phyloP scores from a whole-genome alignment of 441 rosid genomes.

The Theobroma grandiflorum region DNA sequence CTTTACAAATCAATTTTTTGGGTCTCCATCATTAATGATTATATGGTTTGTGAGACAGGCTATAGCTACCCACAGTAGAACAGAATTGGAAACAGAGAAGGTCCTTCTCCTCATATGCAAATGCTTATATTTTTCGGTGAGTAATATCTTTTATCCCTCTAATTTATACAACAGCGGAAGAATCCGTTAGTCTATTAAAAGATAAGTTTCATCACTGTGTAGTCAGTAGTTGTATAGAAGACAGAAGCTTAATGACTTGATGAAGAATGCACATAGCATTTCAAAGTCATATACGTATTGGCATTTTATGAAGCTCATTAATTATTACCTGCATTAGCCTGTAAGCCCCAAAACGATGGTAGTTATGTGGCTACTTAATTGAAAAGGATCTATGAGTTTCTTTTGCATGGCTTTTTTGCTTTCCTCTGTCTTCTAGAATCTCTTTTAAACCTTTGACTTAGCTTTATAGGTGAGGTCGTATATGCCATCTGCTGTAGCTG shows the following conservation, averaged over 20 bases:
- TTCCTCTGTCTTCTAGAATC: conserved; percentile 32
- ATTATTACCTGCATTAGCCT: background rate
- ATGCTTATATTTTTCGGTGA: conserved; percentile 82
- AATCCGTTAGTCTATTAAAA: background rate
- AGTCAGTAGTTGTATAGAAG: background rate
- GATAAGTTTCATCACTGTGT: background rate
- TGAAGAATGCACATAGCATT: conserved; percentile 1
- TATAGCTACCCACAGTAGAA: conserved; percentile 39
- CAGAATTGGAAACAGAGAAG: conserved; percentile 62
- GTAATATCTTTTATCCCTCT: conserved; percentile 39
- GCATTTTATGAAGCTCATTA: background rate
- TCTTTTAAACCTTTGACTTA: conserved; percentile 35
- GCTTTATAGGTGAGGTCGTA: conserved; percentile 77
- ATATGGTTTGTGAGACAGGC: conserved; percentile 57
- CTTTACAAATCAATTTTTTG: conserved; percentile 12
- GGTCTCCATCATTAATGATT: conserved; percentile 33
- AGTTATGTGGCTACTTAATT: conserved; percentile 19
- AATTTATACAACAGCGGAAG: conserved; percentile 9
- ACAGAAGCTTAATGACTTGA: background rate
- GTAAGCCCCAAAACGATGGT: background rate
- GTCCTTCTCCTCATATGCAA: conserved; percentile 72
- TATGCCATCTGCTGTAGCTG: conserved; percentile 76
- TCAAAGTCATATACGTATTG: background rate
- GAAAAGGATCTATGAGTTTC: conserved; percentile 17
- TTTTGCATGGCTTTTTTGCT: conserved; percentile 31